Evolutionary conservation across 805 yeast species (phyloP), one percentile per base, ranked within the genome.

Genomic region (Candida sonorensis): DNA sequence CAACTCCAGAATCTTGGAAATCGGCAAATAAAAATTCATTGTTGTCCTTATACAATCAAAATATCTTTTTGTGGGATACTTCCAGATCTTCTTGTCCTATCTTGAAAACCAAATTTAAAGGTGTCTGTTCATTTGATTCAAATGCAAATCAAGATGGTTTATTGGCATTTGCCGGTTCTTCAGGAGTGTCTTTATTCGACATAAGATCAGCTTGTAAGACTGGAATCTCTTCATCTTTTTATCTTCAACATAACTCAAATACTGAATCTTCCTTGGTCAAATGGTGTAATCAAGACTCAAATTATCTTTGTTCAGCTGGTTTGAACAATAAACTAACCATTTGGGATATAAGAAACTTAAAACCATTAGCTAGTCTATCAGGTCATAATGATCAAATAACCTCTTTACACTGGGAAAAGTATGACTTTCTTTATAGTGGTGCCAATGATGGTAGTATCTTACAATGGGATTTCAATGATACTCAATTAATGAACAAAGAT

Each of bases 101-200:
- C 9, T 53, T 74, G 29, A 73, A 75, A 33, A 64, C 73, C 22
- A 66, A 64, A 27, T 60, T 71, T 13, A 53, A 63, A 1, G 83
- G 84, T 0, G 50, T 78, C 3, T 45, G 57, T 10, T 58, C 64
- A 27, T 69, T 80, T 35, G 79, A 77, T 41, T 51, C 69, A 18
- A 67, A 72, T 25, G 50, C 66, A 4, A 45, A 57, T 29, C 53
- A 70, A 27, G 66, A 65, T 43, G 74, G 77, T 16, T 57, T 79
- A 15, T 46, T 78, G 33, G 81, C 86, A 0, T 57, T 81, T 2
- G 76, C 82, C 37, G 86, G 86, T 4, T 66, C 68, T 16, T 77
- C 77, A 49, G 95, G 95, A 2, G 68, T 85, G 8, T 77, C 92
- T 0, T 55, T 86, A 24, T 67, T 77, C 40, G 96, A 86, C 54